Evolutionary conservation across 257 asterid species (phyloP), one percentile per base, ranked within the genome.

Genomic region (Schizonepeta tenuifolia): DNA sequence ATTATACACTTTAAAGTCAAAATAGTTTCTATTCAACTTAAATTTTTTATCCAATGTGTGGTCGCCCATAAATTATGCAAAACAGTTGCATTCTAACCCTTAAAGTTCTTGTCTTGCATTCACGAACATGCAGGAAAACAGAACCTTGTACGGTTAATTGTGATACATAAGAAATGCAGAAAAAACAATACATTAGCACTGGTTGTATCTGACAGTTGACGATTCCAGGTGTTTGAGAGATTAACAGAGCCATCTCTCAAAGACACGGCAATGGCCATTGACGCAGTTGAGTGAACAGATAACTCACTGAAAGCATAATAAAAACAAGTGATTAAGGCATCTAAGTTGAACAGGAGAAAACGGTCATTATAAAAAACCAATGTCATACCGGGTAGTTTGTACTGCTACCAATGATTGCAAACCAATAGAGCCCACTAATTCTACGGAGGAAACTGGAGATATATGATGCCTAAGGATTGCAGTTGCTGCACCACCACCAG

Each of bases 181-280:
- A 70, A 24, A 74, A 54, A 38, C 65, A 83, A 83, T 83, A 95
- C 99, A 83, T 85, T 87, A 76, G 91, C 99, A 80, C 73, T 79
- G 75, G 94, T 50, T 10, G 96, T 80, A 61, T 87, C 88, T 17
- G 99, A 88, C 71, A 92, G 89, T 67, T 92, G 96, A 54, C 97
- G 98, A 54, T 76, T 88, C 99, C 99, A 95, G 21, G 82, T 76
- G 81, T 92, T 95, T 70, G 97, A 92, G 46, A 95, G 94, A 86
- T 90, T 90, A 70, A 92, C 61, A 10, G 97, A 92, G 73, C 98
- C 99, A 83, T 95, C 98, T 82, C 76, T 87, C 71, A 95, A 76
- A 70, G 99, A 92, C 84, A 86, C 63, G 35, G 98, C 79, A 77
- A 95, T 77, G 46, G 97, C 98, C 90, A 83, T 83, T 61, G 84